Conservation (phyloP, 306 rosid genomes). For the Oxytropis ochrocephala region DNA sequence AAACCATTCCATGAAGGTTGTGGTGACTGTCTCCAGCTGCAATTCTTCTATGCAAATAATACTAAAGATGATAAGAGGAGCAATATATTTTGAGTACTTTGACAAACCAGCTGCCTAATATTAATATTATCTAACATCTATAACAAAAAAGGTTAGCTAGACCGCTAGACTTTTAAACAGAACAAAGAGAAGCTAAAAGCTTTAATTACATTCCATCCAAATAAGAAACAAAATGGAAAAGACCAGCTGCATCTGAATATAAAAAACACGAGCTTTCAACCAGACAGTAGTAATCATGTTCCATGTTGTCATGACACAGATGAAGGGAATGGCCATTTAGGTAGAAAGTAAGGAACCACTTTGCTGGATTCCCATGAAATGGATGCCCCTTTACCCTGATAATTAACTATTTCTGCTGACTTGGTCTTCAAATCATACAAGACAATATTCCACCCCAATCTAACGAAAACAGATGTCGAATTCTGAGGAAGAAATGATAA, state of each 20-base stretch:
- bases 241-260: neutral
- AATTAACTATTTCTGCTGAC: constrained; percentile 34
- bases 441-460: constrained; percentile 47
- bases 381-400: constrained; percentile 47
- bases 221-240: neutral
- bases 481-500: constrained; percentile 52
- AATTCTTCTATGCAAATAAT: constrained; percentile 2
- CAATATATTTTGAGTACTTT: neutral
- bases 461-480: constrained; percentile 50
- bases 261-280: neutral
- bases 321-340: constrained; percentile 54
- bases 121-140: too few relatives aligned
- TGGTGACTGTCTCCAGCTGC: neutral
- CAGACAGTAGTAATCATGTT: neutral
- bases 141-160: neutral
- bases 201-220: neutral
- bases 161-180: neutral
- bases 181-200: neutral
- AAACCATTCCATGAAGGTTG: neutral
- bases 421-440: constrained; percentile 41
- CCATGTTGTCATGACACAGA: neutral
- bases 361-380: constrained; percentile 62
- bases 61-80: neutral
- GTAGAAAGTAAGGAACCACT: constrained; percentile 61
- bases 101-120: neutral